Evolutionary conservation across 495 filamentous ascomycete species (phyloP).

Genomic region (Antarctomyces pellizariae): DNA sequence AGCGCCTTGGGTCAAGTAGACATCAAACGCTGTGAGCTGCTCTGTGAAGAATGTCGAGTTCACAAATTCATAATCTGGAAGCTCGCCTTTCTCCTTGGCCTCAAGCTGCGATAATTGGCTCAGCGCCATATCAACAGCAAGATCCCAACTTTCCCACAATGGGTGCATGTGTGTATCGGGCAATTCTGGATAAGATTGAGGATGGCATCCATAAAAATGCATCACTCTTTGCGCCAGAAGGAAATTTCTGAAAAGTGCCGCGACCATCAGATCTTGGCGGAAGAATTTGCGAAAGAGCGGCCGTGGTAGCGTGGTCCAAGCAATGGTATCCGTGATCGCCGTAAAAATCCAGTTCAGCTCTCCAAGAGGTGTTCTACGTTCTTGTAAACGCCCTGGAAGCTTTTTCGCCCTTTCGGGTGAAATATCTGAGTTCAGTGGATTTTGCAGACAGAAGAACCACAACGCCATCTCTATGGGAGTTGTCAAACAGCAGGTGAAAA

Average conservation of each 20-base stretch:
- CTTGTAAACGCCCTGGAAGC: conserved; percentile 65
- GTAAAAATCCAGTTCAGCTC: conserved; percentile 99
- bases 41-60: conserved; percentile 94
- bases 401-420: conserved; percentile 59
- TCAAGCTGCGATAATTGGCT: conserved; percentile 72
- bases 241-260: conserved; percentile 89
- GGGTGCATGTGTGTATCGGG: conserved; percentile 84
- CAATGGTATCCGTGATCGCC: conserved; percentile 95
- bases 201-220: conserved; percentile 83
- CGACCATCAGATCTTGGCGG: conserved; percentile 96
- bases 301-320: conserved; percentile 82
- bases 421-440: conserved; percentile 54
- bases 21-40: conserved; percentile 90
- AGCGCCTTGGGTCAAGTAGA: conserved; percentile 79
- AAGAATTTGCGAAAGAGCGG: conserved; percentile 91
- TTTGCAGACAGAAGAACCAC: conserved; percentile 83
- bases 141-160: conserved; percentile 93
- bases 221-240: conserved; percentile 86
- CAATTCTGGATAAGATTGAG: conserved; percentile 67
- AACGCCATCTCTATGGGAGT: conserved; percentile 94
- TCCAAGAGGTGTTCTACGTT: conserved; percentile 83
- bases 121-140: conserved; percentile 91
- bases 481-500: conserved; percentile 90
- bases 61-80: conserved; percentile 66
- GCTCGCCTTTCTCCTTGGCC: conserved; percentile 37